phyloP scores from a whole-genome alignment of 208 protist species.

The Leishmania braziliensis region DNA sequence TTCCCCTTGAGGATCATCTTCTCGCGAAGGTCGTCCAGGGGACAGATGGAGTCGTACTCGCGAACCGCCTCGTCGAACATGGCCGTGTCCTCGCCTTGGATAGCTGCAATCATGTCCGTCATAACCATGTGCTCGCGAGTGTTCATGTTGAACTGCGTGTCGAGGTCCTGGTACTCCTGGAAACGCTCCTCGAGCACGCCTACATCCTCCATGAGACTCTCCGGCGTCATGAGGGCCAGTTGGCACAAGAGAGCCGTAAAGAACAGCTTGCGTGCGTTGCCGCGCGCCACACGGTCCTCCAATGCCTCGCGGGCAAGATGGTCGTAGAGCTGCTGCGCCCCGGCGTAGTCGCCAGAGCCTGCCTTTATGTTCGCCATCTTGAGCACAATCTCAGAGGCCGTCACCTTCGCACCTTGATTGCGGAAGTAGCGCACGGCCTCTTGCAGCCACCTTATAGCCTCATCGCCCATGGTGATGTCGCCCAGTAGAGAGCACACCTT shows the following conservation, averaged over 20 bases:
- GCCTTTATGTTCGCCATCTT: conserved; percentile 84
- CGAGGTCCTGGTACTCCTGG: conserved; percentile 80
- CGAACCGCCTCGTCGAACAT: conserved; percentile 71
- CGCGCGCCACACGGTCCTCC: conserved; percentile 71
- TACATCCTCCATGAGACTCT: conserved; percentile 63
- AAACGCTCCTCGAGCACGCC: conserved; percentile 79
- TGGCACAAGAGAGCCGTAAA: conserved; percentile 81
- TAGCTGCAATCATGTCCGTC: conserved; percentile 72
- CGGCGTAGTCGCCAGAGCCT: conserved; percentile 62
- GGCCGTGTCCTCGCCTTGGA: conserved; percentile 57
- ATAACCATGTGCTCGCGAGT: conserved; percentile 91
- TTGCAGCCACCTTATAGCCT: conserved; percentile 74
- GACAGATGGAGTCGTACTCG: conserved; percentile 83
- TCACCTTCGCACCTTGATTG: conserved; percentile 69
- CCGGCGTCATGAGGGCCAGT: conserved; percentile 66
- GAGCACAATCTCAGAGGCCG: conserved; percentile 60
- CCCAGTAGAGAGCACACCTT: conserved; percentile 70
- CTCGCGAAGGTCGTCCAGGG: conserved; percentile 64
- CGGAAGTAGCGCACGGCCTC: conserved; percentile 69
- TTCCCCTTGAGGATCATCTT: conserved; percentile 80
- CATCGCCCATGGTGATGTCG: conserved; percentile 56
- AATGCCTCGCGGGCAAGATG: conserved; percentile 69
- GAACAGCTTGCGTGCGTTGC: conserved; percentile 76
- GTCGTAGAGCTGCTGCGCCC: conserved; percentile 71
- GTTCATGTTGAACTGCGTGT: conserved; percentile 85